Percentiles rank a stretch among this genome's conserved stretches.
Conservation (phyloP, 202 grass and related monocot genomes). For the Bolboschoenoplectus hybrid region DNA sequence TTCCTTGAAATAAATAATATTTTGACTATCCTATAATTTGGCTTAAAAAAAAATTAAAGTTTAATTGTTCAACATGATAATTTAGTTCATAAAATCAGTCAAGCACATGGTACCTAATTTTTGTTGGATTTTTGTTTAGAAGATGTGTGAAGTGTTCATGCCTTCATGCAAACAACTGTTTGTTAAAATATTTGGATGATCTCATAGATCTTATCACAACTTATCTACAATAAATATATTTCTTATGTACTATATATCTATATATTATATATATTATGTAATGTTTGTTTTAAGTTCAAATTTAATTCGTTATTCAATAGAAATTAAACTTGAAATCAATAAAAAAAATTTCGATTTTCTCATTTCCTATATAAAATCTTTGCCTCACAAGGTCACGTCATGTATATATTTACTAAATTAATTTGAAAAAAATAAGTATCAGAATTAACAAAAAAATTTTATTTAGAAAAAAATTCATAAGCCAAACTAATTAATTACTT, state of each 20-base stretch:
- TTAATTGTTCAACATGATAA: background rate
- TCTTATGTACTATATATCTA: too few relatives aligned
- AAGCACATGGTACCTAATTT: background rate
- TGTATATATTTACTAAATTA: background rate
- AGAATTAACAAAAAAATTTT: too few relatives aligned
- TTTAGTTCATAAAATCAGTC: background rate
- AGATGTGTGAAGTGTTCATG: too few relatives aligned
- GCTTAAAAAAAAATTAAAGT: background rate
- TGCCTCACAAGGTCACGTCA: background rate
- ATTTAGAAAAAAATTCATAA: background rate
- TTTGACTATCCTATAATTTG: background rate
- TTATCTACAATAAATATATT: too few relatives aligned
- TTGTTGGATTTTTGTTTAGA: too few relatives aligned
- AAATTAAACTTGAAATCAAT: background rate
- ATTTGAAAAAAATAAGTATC: too few relatives aligned
- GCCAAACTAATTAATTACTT: background rate
- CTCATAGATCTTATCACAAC: too few relatives aligned
- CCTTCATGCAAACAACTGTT: too few relatives aligned
- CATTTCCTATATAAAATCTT: background rate
- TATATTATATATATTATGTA: too few relatives aligned
- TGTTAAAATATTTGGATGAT: too few relatives aligned
- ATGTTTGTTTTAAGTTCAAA: too few relatives aligned
- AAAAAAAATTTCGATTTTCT: background rate
- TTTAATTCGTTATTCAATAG: background rate
- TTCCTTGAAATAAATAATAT: background rate